Conservation (phyloP, 805 yeast genomes). For the Saturnispora quitensis region DNA sequence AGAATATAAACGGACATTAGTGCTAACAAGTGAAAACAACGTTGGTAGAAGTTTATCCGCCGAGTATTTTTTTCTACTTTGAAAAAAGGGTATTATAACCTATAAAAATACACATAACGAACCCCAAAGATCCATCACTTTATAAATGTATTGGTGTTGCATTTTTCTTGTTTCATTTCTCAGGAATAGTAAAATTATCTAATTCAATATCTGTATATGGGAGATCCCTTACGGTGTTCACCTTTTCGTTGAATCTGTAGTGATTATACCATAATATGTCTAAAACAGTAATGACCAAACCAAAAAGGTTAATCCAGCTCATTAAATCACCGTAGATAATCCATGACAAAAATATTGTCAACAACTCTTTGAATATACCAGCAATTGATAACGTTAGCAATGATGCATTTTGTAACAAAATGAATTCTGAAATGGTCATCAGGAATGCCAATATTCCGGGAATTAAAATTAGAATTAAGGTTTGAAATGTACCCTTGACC, state of each 20-base stretch:
- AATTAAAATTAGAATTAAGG: slow-evolving; percentile 50
- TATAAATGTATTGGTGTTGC: background rate
- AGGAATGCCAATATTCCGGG: slow-evolving; percentile 87
- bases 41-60: background rate
- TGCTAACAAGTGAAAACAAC: background rate
- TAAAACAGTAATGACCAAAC: slow-evolving; percentile 61
- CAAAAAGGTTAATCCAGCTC: slow-evolving; percentile 58
- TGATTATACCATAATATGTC: slow-evolving; percentile 83
- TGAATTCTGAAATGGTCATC: slow-evolving; percentile 84
- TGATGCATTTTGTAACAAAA: slow-evolving; percentile 70
- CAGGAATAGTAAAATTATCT: slow-evolving; percentile 5
- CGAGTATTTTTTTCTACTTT: background rate
- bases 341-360: slow-evolving; percentile 66
- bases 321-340: slow-evolving; percentile 68
- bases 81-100: background rate
- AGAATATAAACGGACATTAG: slow-evolving; percentile 21
- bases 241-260: slow-evolving; percentile 37
- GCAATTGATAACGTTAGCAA: slow-evolving; percentile 82
- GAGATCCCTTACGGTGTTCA: slow-evolving; percentile 7
- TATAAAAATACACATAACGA: background rate
- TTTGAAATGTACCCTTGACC: slow-evolving; percentile 44
- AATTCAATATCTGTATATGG: slow-evolving; percentile 17
- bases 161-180: background rate
- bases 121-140: background rate
- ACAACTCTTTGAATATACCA: slow-evolving; percentile 86